phyloP scores from a whole-genome alignment of 2,329 filamentous ascomycete genomes.

The Fusarium sp. region DNA sequence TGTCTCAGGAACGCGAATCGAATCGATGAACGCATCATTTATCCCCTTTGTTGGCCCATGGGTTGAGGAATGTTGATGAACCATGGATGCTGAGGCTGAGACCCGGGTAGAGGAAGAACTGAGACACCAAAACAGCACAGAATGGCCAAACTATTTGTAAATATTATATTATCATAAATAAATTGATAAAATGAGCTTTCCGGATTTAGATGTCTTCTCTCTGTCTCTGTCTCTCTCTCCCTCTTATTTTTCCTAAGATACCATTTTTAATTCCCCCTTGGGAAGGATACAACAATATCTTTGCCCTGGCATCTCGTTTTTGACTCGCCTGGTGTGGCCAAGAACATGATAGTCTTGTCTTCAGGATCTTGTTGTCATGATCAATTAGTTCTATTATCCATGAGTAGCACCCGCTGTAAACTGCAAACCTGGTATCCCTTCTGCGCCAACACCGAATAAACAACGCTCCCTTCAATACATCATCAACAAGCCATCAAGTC shows the following conservation, averaged over 20 bases:
- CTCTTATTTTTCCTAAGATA: too few species aligned
- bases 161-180: too few species aligned
- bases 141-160: too few species aligned
- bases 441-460: background rate
- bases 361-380: background rate
- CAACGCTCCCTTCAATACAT: background rate
- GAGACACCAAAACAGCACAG: too few species aligned
- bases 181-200: too few species aligned
- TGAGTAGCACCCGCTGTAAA: background rate
- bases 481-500: background rate
- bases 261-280: too few species aligned
- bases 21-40: conserved; percentile 35
- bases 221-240: too few species aligned
- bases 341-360: background rate
- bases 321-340: background rate
- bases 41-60: background rate
- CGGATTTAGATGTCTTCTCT: too few species aligned
- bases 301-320: background rate
- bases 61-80: too few species aligned
- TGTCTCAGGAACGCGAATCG: conserved; percentile 31
- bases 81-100: too few species aligned
- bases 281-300: background rate
- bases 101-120: too few species aligned
- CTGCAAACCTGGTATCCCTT: background rate
- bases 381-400: background rate